These are phyloP conservation scores for Mucor lusitanicus DNA, from an alignment of 371 early-diverging fungal species.

Conservation along the genomic window DNA sequence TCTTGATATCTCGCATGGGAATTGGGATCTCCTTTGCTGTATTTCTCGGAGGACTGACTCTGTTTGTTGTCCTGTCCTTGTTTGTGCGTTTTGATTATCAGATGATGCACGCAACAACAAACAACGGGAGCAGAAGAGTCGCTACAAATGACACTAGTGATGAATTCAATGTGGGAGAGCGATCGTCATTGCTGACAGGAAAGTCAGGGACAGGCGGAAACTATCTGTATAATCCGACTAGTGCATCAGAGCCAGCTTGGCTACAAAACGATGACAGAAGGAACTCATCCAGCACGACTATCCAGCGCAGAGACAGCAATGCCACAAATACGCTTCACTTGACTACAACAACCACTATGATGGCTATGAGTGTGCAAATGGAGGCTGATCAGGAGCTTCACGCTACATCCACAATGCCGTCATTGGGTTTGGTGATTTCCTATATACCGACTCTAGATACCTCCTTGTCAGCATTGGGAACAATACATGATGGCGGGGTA, in stretches of 20 bases:
- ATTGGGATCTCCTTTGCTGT: conserved; percentile 33
- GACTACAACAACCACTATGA: conserved; percentile 2
- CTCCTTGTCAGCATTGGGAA: conserved; percentile 35
- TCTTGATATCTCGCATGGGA: conserved; percentile 24
- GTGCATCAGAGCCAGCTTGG: neutral
- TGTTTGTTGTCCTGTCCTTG: conserved; percentile 16
- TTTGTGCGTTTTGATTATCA: conserved; percentile 11
- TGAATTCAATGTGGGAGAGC: neutral
- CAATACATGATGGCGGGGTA: conserved; percentile 4
- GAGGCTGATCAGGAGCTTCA: conserved; percentile 9
- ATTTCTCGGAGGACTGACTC: conserved; percentile 28
- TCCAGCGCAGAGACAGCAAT: neutral
- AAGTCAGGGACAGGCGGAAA: conserved; percentile 1
- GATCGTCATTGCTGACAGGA: neutral
- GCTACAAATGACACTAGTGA: neutral
- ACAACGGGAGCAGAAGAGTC: neutral
- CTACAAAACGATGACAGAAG: neutral
- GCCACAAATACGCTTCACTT: conserved; percentile 5
- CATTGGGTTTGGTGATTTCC: conserved; percentile 44
- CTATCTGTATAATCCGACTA: conserved; percentile 4
- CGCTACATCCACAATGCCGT: conserved; percentile 23
- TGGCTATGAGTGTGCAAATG: conserved; percentile 7
- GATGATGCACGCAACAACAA: neutral
- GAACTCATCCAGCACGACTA: neutral
- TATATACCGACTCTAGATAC: conserved; percentile 43